A percentile compares a stretch with the other conserved stretches of the same genome.
Conservation (phyloP, 164 flowering plant genomes). For the Warburgia ugandensis region DNA sequence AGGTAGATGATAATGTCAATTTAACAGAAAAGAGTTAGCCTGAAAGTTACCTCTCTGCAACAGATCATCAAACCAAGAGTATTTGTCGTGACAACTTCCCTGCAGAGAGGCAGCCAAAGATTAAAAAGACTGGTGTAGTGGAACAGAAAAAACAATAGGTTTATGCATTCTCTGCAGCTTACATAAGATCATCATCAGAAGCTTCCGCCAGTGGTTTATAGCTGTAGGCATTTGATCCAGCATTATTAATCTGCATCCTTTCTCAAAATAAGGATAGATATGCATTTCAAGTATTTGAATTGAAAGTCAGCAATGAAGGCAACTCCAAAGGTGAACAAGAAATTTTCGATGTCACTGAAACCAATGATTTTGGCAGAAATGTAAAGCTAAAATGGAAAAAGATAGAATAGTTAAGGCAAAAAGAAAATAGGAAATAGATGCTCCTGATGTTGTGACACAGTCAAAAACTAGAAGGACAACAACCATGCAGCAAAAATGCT, state of each 20-base stretch:
- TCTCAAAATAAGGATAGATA: constrained; percentile 30
- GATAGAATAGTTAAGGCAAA: too few species aligned
- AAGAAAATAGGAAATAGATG: too few species aligned
- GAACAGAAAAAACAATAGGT: not conserved
- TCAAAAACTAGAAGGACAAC: too few species aligned
- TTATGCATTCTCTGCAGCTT: constrained; percentile 13
- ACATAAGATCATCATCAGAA: constrained; percentile 95
- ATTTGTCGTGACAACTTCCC: constrained; percentile 93
- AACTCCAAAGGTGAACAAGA: not conserved
- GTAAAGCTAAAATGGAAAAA: too few species aligned
- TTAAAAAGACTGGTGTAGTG: not conserved
- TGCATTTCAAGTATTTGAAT: not conserved
- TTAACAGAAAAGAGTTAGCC: not conserved
- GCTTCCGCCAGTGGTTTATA: constrained; percentile 78
- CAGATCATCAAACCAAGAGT: constrained; percentile 96
- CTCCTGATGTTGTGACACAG: too few species aligned
- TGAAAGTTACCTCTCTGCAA: constrained; percentile 83
- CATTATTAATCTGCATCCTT: constrained; percentile 90
- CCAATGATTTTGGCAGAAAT: too few species aligned
- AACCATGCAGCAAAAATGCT: too few species aligned
- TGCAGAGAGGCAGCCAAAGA: constrained; percentile 24
- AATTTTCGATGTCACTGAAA: too few species aligned
- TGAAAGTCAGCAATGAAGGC: constrained; percentile 2
- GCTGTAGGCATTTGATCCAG: constrained; percentile 98
- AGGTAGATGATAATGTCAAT: not conserved